Percentiles rank a stretch among this genome's conserved stretches.
Evolutionary conservation across 768 basidiomycete genomes (phyloP).

Genomic region (Paxillus ammoniavirescens): DNA sequence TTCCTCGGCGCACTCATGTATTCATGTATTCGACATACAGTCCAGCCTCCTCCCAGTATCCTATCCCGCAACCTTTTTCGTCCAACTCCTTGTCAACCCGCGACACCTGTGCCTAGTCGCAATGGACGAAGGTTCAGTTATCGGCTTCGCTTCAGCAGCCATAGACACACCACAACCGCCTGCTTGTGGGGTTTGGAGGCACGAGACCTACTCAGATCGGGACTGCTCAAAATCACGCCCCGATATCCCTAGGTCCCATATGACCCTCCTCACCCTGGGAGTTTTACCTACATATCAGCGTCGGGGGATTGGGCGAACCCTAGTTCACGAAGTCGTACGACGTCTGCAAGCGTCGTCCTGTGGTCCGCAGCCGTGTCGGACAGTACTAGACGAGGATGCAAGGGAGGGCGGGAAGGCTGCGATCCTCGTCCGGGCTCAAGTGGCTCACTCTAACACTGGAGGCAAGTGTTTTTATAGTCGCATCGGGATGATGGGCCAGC

Average conservation of each 20-base stretch:
- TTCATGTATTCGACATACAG: conserved; percentile 6
- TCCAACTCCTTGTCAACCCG: conserved; percentile 31
- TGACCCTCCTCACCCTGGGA: conserved; percentile 31
- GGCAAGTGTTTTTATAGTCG: conserved; percentile 28
- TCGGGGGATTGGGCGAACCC: conserved; percentile 27
- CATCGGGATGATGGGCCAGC: conserved; percentile 29
- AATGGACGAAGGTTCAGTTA: conserved; percentile 12
- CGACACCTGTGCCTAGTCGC: conserved; percentile 30
- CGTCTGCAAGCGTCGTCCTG: conserved; percentile 18
- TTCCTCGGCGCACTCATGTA: neutral
- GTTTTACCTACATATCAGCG: conserved; percentile 28
- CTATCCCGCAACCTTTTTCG: conserved; percentile 30
- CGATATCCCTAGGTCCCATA: conserved; percentile 11
- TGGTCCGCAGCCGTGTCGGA: neutral
- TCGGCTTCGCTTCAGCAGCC: conserved; percentile 31
- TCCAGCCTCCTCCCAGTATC: conserved; percentile 23
- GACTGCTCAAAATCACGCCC: neutral
- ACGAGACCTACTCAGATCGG: neutral
- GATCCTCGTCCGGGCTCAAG: conserved; percentile 28
- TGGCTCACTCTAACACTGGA: conserved; percentile 22
- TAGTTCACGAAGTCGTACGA: conserved; percentile 28
- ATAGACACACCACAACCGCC: conserved; percentile 4
- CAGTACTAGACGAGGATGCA: neutral
- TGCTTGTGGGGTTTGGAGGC: neutral
- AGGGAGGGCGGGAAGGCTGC: conserved; percentile 8